A percentile compares a stretch with the other conserved stretches of the same genome.
These are phyloP conservation scores for Pholiota adiposa DNA, from an alignment of 1,284 basidiomycete genomes.

Conservation along the genomic window DNA sequence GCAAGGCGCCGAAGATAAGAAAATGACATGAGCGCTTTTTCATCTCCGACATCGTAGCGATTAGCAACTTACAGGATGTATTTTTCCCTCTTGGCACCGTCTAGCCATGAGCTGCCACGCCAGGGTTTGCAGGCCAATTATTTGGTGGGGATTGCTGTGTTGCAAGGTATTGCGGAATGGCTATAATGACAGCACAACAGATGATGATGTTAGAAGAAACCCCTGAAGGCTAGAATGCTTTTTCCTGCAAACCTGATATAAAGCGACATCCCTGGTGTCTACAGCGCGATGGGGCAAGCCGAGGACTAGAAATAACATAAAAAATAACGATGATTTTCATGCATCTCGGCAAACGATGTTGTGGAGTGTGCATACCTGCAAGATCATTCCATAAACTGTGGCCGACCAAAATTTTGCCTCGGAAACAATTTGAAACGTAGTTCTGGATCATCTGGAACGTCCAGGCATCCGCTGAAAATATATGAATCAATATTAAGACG, in stretches of 20 bases:
- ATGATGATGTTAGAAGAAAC: neutral
- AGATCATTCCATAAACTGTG: constrained; percentile 80
- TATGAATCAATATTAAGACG: constrained; percentile 1
- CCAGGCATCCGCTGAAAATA: constrained; percentile 47
- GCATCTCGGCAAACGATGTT: constrained; percentile 12
- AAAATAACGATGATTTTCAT: constrained; percentile 4
- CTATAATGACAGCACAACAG: constrained; percentile 27
- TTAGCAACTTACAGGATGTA: constrained; percentile 62
- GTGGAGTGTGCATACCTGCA: constrained; percentile 52
- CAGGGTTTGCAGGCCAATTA: constrained; percentile 74
- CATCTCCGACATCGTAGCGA: constrained; percentile 9
- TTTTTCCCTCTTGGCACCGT: constrained; percentile 69
- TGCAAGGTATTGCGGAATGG: constrained; percentile 73
- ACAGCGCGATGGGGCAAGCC: constrained; percentile 82
- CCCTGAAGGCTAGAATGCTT: constrained; percentile 7
- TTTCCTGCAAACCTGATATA: constrained; percentile 58
- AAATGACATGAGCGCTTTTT: constrained; percentile 13
- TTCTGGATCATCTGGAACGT: constrained; percentile 66
- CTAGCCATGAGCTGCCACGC: constrained; percentile 81
- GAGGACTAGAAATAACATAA: constrained; percentile 51
- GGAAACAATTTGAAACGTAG: constrained; percentile 62
- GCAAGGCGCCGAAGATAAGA: constrained; percentile 8
- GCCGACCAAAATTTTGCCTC: constrained; percentile 71
- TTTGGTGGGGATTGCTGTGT: constrained; percentile 56
- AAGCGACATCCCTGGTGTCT: constrained; percentile 78